Conservation (phyloP, 1,284 basidiomycete species). For the Ustilago nuda region DNA sequence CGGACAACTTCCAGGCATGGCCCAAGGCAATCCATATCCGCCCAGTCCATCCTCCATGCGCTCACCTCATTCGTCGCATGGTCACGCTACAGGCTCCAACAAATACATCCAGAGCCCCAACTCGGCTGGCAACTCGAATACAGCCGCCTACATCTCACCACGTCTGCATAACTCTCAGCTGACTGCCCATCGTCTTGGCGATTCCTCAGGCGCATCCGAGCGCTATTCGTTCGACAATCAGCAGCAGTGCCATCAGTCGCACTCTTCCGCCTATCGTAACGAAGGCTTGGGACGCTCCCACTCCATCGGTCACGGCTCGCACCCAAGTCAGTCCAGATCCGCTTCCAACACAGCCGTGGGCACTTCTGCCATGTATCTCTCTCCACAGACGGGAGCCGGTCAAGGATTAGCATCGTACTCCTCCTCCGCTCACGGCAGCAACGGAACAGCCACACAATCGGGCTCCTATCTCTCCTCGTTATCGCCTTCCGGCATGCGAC, state of each 20-base stretch:
- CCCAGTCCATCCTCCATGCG: conserved; percentile 45
- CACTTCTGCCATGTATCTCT: conserved; percentile 44
- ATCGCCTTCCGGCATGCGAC: conserved; percentile 38
- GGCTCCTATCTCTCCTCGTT: conserved; percentile 29
- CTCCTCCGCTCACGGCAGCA: conserved; percentile 31
- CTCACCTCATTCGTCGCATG: conserved; percentile 41
- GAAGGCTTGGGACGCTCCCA: conserved; percentile 40
- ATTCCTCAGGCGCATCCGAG: conserved; percentile 14
- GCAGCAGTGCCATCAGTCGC: conserved; percentile 22
- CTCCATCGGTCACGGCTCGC: conserved; percentile 50
- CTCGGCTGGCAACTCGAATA: conserved; percentile 11
- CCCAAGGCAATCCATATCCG: conserved; percentile 23
- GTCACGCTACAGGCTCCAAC: conserved; percentile 31
- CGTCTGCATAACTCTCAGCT: conserved; percentile 35
- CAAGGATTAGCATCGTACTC: conserved; percentile 24
- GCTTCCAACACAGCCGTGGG: conserved; percentile 18
- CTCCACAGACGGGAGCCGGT: conserved; percentile 26
- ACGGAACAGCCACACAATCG: conserved; percentile 13
- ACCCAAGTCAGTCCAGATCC: conserved; percentile 28
- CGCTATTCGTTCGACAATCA: conserved; percentile 41
- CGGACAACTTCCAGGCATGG: conserved; percentile 24
- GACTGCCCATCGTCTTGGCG: conserved; percentile 18
- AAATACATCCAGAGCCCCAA: conserved; percentile 31
- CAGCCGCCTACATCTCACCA: conserved; percentile 36
- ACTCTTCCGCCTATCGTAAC: conserved; percentile 31